phyloP scores from a whole-genome alignment of 2,329 filamentous ascomycete species.

The Talaromyces sp. region DNA sequence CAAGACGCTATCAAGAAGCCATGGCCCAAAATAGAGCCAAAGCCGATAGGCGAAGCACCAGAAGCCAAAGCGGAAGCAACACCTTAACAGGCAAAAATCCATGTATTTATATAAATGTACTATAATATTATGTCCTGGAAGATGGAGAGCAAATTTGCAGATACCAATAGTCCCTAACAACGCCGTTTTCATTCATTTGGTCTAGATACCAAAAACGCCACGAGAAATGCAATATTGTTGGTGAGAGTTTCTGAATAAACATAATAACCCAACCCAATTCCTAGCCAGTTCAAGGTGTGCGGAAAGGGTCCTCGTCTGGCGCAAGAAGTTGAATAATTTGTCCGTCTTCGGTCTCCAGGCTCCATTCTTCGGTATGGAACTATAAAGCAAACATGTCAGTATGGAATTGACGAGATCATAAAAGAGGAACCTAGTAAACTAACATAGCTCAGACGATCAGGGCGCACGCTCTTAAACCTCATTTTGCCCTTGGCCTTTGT shows the following conservation, averaged over 20 bases:
- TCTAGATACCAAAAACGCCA: slow-evolving; percentile 7
- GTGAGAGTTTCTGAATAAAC: neutral
- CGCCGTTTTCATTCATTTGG: neutral
- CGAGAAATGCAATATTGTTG: slow-evolving; percentile 15
- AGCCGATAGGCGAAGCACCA: neutral
- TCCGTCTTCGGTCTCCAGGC: slow-evolving; percentile 63
- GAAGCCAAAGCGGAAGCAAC: slow-evolving; percentile 1
- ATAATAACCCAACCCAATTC: neutral
- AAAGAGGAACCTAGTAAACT: slow-evolving; percentile 24
- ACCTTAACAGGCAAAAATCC: slow-evolving; percentile 9
- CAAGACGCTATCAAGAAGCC: slow-evolving; percentile 89
- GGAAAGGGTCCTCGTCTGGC: slow-evolving; percentile 65
- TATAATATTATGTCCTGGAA: slow-evolving; percentile 26
- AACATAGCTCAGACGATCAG: slow-evolving; percentile 56
- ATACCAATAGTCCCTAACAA: slow-evolving; percentile 16
- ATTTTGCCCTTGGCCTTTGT: slow-evolving; percentile 66
- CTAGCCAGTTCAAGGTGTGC: neutral
- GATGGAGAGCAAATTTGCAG: slow-evolving; percentile 33
- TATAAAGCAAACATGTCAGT: slow-evolving; percentile 21
- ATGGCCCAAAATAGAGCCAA: slow-evolving; percentile 50
- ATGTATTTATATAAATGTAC: slow-evolving; percentile 25
- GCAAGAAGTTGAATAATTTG: slow-evolving; percentile 71
- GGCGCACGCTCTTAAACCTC: slow-evolving; percentile 72
- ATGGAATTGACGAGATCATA: neutral
- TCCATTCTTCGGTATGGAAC: slow-evolving; percentile 92